phyloP scores from a whole-genome alignment of 768 basidiomycete genomes.

The Mycena galopus region DNA sequence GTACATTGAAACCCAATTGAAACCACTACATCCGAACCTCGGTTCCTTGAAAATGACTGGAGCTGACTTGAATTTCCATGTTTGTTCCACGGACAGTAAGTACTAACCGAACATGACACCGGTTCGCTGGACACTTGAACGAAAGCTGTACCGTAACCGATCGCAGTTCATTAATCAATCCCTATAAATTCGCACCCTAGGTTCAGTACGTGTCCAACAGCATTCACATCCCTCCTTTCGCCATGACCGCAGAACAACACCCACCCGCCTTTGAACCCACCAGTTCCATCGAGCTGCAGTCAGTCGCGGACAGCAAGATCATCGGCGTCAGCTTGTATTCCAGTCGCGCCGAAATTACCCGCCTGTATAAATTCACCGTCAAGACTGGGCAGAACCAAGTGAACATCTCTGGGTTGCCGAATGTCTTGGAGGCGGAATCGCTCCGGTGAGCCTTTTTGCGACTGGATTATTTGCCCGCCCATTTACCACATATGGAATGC shows the following conservation, averaged over 20 bases:
- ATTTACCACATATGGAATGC: background rate
- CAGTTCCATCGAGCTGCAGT: constrained; percentile 41
- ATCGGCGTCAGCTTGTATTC: constrained; percentile 51
- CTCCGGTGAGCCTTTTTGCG: constrained; percentile 25
- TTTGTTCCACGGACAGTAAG: no score
- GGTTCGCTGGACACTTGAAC: no score
- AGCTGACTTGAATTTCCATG: no score
- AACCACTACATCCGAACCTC: no score
- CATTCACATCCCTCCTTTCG: background rate
- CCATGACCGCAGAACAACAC: constrained; percentile 18
- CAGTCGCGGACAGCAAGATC: constrained; percentile 49
- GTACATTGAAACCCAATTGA: no score
- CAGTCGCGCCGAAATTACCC: constrained; percentile 53
- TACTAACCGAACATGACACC: no score
- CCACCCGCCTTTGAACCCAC: constrained; percentile 34
- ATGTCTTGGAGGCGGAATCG: constrained; percentile 32
- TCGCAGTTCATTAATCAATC: background rate
- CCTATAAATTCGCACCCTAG: background rate
- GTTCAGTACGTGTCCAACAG: background rate
- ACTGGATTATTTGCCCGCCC: background rate
- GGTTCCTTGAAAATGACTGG: no score
- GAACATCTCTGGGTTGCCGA: constrained; percentile 32
- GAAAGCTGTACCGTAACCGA: no score
- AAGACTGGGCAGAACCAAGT: constrained; percentile 36
- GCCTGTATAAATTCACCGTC: constrained; percentile 46